Evolutionary conservation across 164 flowering plant genomes (phyloP).

Genomic region (Pachysandra terminalis): DNA sequence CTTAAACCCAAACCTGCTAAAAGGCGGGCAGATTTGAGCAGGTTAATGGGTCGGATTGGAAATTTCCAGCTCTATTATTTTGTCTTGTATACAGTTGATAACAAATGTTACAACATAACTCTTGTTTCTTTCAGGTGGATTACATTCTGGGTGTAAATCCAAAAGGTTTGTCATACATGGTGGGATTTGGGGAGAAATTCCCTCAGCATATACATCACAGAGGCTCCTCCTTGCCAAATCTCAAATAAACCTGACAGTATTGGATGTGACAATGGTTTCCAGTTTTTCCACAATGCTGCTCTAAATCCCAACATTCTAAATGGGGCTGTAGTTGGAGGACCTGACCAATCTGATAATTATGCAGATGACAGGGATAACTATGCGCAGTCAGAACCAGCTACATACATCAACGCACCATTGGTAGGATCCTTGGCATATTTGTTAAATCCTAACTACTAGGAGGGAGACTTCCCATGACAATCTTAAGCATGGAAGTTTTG

Average conservation of each 20-base stretch:
- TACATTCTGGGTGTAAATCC: slow-evolving; percentile 44
- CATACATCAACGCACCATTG: slow-evolving; percentile 43
- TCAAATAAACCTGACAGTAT: slow-evolving; percentile 12
- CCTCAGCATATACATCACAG: slow-evolving; percentile 42
- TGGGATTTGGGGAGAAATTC: slow-evolving; percentile 33
- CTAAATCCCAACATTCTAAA: slow-evolving; percentile 30
- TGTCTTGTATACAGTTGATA: too few species aligned
- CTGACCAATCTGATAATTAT: slow-evolving; percentile 23
- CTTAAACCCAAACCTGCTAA: too few species aligned
- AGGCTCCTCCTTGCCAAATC: slow-evolving; percentile 33
- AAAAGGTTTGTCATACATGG: slow-evolving; percentile 42
- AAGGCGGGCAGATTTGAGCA: too few species aligned
- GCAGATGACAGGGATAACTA: slow-evolving; percentile 21
- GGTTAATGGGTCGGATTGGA: too few species aligned
- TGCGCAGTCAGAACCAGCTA: slow-evolving; percentile 36
- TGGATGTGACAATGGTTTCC: slow-evolving; percentile 26
- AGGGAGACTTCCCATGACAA: too few species aligned
- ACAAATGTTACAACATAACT: not conserved
- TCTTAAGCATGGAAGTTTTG: too few species aligned
- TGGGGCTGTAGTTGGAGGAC: slow-evolving; percentile 48
- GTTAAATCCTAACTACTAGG: not conserved
- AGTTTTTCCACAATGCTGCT: not conserved
- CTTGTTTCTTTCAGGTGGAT: slow-evolving; percentile 28
- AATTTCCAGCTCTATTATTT: too few species aligned
- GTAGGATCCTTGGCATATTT: slow-evolving; percentile 35